Evolutionary conservation across 768 basidiomycete genomes (phyloP).

Genomic region (Hypholoma fasciculare): DNA sequence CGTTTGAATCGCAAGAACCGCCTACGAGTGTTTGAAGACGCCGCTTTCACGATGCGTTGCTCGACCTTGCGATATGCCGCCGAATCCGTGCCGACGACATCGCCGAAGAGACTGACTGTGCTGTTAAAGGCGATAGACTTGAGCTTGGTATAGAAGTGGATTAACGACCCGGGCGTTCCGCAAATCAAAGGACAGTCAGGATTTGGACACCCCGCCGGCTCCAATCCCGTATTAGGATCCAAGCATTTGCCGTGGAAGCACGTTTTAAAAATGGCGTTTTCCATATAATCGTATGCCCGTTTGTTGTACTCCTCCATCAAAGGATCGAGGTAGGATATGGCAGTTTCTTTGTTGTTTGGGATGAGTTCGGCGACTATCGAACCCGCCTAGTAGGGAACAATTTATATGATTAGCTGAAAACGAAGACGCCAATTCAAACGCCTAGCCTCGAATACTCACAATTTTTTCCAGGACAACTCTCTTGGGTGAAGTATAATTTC

Average conservation of each 20-base stretch:
- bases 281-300: conserved; percentile 42
- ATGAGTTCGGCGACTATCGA: conserved; percentile 15
- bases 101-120: conserved; percentile 33
- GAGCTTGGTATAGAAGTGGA: conserved; percentile 62
- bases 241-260: conserved; percentile 81
- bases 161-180: conserved; percentile 79
- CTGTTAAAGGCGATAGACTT: conserved; percentile 48
- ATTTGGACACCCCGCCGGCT: conserved; percentile 74
- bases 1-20: conserved; percentile 9
- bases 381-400: conserved; percentile 16
- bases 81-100: conserved; percentile 36
- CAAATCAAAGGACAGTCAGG: conserved; percentile 79
- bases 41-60: conserved; percentile 35
- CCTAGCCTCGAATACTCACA: conserved; percentile 31
- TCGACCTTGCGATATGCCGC: conserved; percentile 43
- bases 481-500: conserved; percentile 49
- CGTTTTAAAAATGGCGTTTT: conserved; percentile 63
- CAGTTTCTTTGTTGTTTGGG: conserved; percentile 9
- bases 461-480: conserved; percentile 35
- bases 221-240: conserved; percentile 40
- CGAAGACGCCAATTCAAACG: not conserved
- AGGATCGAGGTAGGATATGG: conserved; percentile 41
- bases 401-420: not conserved
- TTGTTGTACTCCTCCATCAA: conserved; percentile 46
- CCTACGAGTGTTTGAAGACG: conserved; percentile 3